These are phyloP conservation scores for Ramichloridium luteum DNA, from an alignment of 2,329 filamentous ascomycete species.

Conservation along the genomic window DNA sequence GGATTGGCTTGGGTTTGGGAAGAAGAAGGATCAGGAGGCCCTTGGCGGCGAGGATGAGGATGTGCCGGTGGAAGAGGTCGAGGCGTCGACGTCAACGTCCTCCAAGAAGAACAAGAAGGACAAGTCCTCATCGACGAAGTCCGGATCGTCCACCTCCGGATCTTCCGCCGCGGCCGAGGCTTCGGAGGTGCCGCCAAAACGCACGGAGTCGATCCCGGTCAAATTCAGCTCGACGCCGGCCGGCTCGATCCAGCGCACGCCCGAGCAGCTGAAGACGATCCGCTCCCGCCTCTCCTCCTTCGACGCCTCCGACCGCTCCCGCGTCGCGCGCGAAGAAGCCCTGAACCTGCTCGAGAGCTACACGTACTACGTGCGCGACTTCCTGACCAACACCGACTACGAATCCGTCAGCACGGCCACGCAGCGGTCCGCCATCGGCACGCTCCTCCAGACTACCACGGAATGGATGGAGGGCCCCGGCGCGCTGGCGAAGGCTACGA, in stretches of 20 bases:
- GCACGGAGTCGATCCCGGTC: slow-evolving; percentile 41
- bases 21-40: slow-evolving; percentile 69
- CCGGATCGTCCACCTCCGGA: slow-evolving; percentile 27
- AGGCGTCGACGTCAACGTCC: slow-evolving; percentile 25
- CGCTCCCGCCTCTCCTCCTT: slow-evolving; percentile 66
- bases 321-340: slow-evolving; percentile 67
- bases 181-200: slow-evolving; percentile 37
- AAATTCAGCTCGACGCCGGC: slow-evolving; percentile 33
- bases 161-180: slow-evolving; percentile 32
- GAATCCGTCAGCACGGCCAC: slow-evolving; percentile 55
- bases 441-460: slow-evolving; percentile 55
- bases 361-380: slow-evolving; percentile 77
- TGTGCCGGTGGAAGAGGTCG: slow-evolving; percentile 34
- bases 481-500: slow-evolving; percentile 64
- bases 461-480: slow-evolving; percentile 72
- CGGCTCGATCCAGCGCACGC: slow-evolving; percentile 44
- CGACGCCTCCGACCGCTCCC: slow-evolving; percentile 69
- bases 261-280: slow-evolving; percentile 46
- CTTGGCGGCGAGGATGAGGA: slow-evolving; percentile 47
- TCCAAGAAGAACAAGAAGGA: slow-evolving; percentile 9
- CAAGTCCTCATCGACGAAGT: slow-evolving; percentile 22
- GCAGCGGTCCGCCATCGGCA: slow-evolving; percentile 54
- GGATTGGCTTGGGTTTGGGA: slow-evolving; percentile 88
- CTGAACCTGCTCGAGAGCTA: slow-evolving; percentile 88
- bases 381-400: slow-evolving; percentile 67